Conservation (phyloP, 2,329 filamentous ascomycete genomes). For the Sphaerulina musiva region DNA sequence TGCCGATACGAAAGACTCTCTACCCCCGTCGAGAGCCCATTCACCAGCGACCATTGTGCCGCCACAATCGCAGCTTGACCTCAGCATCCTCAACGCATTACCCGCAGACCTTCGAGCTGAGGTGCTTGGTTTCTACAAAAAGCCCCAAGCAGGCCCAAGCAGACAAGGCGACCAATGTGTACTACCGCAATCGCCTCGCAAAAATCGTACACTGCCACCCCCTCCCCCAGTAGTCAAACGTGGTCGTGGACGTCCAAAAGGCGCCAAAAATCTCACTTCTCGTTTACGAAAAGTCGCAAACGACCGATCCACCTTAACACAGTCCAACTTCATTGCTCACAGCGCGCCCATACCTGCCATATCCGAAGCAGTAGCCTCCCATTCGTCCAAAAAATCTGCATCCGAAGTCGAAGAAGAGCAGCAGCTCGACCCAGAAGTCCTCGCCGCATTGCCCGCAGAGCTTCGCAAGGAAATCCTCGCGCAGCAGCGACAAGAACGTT, state of each 20-base stretch:
- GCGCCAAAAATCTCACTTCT: conserved; percentile 31
- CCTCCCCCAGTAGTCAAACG: conserved; percentile 59
- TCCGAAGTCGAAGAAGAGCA: conserved; percentile 38
- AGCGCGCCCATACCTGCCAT: background rate
- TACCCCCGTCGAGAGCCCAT: conserved; percentile 18
- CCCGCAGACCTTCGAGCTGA: conserved; percentile 83
- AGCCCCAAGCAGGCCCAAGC: conserved; percentile 31
- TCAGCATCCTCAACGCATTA: conserved; percentile 72
- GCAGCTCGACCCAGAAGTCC: conserved; percentile 60
- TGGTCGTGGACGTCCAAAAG: conserved; percentile 44
- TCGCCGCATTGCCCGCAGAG: conserved; percentile 76
- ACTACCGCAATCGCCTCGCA: conserved; percentile 49
- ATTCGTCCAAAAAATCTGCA: background rate
- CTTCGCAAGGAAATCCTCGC: conserved; percentile 70
- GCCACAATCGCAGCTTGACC: conserved; percentile 73
- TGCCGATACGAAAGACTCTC: conserved; percentile 23
- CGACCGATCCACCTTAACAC: conserved; percentile 54
- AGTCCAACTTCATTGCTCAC: conserved; percentile 63
- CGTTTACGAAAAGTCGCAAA: conserved; percentile 43
- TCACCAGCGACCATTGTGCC: conserved; percentile 37
- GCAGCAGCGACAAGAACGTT: conserved; percentile 59
- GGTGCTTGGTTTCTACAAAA: conserved; percentile 64
- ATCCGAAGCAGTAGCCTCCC: background rate
- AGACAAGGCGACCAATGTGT: conserved; percentile 31
- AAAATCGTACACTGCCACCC: conserved; percentile 48